Conservation (phyloP, 768 basidiomycete genomes). For the Amanita subjunquillea region DNA sequence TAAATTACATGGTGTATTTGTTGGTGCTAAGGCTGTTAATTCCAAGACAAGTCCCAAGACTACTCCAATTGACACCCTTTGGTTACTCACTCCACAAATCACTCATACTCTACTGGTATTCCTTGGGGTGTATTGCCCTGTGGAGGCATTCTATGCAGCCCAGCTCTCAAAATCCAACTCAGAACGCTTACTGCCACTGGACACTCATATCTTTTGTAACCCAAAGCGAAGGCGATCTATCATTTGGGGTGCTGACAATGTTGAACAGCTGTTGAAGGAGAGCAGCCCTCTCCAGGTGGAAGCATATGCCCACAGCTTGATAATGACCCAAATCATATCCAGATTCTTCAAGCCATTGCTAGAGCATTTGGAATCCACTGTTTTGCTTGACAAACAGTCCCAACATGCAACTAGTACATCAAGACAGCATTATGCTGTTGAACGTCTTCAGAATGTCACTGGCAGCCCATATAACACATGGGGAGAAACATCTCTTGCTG, state of each 20-base stretch:
- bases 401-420: not conserved
- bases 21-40: not conserved
- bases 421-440: not conserved
- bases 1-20: not conserved
- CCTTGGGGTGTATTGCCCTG: not conserved
- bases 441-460: not conserved
- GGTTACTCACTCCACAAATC: not conserved
- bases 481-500: not conserved
- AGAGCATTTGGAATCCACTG: not conserved
- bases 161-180: not conserved
- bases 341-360: not conserved
- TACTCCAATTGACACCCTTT: not conserved
- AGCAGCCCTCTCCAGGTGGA: not conserved
- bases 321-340: not conserved
- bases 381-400: not conserved
- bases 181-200: not conserved
- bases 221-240: not conserved
- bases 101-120: not conserved
- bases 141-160: not conserved
- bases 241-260: not conserved
- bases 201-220: not conserved
- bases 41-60: not conserved
- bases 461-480: not conserved
- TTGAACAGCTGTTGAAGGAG: not conserved
- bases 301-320: not conserved